Base-by-base conservation (phyloP, 176 grass and related monocot species). In the Thinopyrum elongatum region DNA sequence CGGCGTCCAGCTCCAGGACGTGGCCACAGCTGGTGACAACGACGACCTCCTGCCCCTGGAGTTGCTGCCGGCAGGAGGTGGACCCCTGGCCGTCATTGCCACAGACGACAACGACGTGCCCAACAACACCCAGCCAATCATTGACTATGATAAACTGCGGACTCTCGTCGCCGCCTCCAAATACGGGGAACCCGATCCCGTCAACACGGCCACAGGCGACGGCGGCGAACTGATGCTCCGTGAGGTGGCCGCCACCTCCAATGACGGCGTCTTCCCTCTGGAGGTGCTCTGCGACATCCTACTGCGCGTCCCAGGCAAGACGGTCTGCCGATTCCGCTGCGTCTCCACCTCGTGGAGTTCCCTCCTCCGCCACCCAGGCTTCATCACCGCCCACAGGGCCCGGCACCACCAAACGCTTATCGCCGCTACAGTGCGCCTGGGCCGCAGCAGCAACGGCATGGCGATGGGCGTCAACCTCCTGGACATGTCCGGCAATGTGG, bases 381-480 rank as follows among this genome's bases (percentile, higher is more conserved):
- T 70, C 34, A n/a, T 70, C 19, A 9, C 34, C 34, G 67, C 21
- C 33, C 67, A 39, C 34, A 70, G 34, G 34, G 33, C 33, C 34
- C 67, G 34, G 17, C 19, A 31, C 19, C 10, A 42, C 39, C 39
- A 11, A 34, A 10, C 67, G 33, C 67, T 70, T 0, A 38, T 70
- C 34, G 67, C 67, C 10, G 67, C 67, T 33, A 38, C 19, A 19
- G 67, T 70, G 33, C 34, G 65, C 8, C 16, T 68, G 29, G 31
- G 3, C 1, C 30, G 65, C 65, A 35, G 65, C 65, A 30, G 33
- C 65, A 31, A 31, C 30, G 65, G 65, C 65, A 69, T 69, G 65
- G 30, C 34, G 65, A 69, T 70, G 67, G 67, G 67, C 34, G 34
- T 70, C 34, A 70, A 70, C 67, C 67, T 70, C 67, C 67, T 70